A percentile compares a stretch with the other conserved stretches of the same genome.
Conservation (phyloP, 2,329 filamentous ascomycete genomes). For the Furcasterigmium sp. region DNA sequence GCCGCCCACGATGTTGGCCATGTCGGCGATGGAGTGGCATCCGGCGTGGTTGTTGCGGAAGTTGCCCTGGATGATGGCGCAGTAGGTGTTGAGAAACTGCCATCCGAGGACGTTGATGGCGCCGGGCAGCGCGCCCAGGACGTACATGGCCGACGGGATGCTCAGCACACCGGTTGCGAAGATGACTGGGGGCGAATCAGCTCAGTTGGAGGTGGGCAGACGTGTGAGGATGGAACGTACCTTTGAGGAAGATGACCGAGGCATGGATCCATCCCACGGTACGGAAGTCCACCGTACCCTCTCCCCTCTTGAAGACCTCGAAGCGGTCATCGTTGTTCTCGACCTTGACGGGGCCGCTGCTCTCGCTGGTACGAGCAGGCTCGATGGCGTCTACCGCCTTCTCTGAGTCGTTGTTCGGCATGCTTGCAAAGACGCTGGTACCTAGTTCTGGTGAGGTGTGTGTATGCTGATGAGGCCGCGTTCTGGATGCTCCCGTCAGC, state of each 20-base stretch:
- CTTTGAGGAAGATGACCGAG: conserved; percentile 40
- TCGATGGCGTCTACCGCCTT: conserved; percentile 14
- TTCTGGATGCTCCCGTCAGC: too few relatives aligned
- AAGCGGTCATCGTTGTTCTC: conserved; percentile 20
- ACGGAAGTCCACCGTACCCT: conserved; percentile 38
- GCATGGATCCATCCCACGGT: conserved; percentile 43
- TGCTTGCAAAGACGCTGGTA: neutral
- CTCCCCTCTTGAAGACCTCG: conserved; percentile 39
- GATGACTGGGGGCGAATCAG: conserved; percentile 20
- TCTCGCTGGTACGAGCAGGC: conserved; percentile 13
- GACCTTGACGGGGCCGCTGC: conserved; percentile 16
- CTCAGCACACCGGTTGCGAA: conserved; percentile 37
- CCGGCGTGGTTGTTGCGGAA: conserved; percentile 31
- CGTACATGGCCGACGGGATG: conserved; percentile 35
- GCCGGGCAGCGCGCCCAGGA: conserved; percentile 35
- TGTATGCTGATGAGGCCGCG: neutral
- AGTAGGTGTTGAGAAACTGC: conserved; percentile 33
- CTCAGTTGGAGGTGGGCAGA: neutral
- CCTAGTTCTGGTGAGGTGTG: neutral
- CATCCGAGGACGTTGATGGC: conserved; percentile 36
- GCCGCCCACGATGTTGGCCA: conserved; percentile 52
- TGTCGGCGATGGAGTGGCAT: conserved; percentile 42
- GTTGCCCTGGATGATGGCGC: conserved; percentile 31
- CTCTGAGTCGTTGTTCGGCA: conserved; percentile 10
- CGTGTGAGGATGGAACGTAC: conserved; percentile 13